Evolutionary conservation across 768 basidiomycete genomes (phyloP).

Genomic region (Hygrocybe coccinea): DNA sequence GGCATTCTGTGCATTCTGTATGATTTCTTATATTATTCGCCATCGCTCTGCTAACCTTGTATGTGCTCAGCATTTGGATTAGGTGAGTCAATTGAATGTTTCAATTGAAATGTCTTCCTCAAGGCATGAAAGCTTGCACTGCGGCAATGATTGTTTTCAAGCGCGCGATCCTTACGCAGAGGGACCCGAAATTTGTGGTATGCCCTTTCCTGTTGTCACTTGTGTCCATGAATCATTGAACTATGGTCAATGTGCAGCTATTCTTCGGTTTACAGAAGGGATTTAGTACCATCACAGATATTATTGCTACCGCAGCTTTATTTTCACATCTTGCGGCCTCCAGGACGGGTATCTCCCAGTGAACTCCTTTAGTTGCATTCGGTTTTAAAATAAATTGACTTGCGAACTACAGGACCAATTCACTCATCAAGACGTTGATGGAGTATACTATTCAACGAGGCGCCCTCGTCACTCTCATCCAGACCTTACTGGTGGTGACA

Average conservation of each 20-base stretch:
- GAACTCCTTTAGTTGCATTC: constrained; percentile 7
- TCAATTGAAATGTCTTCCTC: not conserved
- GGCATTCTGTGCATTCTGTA: constrained; percentile 31
- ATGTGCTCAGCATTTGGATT: constrained; percentile 8
- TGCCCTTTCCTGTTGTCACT: constrained; percentile 5
- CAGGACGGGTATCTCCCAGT: constrained; percentile 38
- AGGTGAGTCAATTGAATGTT: constrained; percentile 1
- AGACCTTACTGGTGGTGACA: constrained; percentile 36
- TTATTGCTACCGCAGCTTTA: constrained; percentile 43
- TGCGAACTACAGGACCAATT: constrained; percentile 31
- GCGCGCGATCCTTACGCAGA: constrained; percentile 1
- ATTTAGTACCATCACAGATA: constrained; percentile 40
- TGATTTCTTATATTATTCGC: not conserved
- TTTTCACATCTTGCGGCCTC: constrained; percentile 35
- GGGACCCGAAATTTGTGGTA: constrained; percentile 25
- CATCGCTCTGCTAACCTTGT: not conserved
- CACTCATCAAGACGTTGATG: constrained; percentile 37
- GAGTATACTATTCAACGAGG: constrained; percentile 41
- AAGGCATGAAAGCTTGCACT: constrained; percentile 7
- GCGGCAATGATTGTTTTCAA: constrained; percentile 9
- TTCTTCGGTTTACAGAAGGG: constrained; percentile 44
- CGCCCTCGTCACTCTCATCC: constrained; percentile 41
- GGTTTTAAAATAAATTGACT: not conserved
- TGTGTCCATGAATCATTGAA: not conserved
- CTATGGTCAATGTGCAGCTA: constrained; percentile 24